Conservation (phyloP, 2,329 filamentous ascomycete species). For the Phaeosphaeria sp. region DNA sequence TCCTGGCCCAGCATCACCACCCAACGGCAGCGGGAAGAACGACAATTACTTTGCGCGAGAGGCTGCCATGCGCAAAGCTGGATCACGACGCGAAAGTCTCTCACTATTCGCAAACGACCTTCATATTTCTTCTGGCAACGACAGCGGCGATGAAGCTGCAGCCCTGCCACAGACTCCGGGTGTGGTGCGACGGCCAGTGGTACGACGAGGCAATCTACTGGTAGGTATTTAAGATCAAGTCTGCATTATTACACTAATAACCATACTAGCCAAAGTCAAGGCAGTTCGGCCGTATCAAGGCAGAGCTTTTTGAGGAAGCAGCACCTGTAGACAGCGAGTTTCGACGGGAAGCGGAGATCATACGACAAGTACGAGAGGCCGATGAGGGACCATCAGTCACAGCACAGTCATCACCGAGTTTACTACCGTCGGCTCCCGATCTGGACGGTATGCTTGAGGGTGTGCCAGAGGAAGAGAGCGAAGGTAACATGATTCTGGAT, state of each 20-base stretch:
- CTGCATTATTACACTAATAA: slow-evolving; percentile 13
- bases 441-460: slow-evolving; percentile 68
- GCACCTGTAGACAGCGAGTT: slow-evolving; percentile 88
- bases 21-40: slow-evolving; percentile 63
- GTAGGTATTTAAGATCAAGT: slow-evolving; percentile 59
- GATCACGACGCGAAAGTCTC: slow-evolving; percentile 81
- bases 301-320: slow-evolving; percentile 85
- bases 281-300: slow-evolving; percentile 90
- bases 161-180: slow-evolving; percentile 64
- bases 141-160: slow-evolving; percentile 74
- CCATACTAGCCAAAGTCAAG: slow-evolving; percentile 84
- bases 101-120: slow-evolving; percentile 90
- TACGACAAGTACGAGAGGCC: slow-evolving; percentile 91
- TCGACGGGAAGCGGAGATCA: slow-evolving; percentile 90
- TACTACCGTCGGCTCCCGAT: slow-evolving; percentile 64
- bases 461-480: slow-evolving; percentile 66
- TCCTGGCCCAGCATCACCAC: slow-evolving; percentile 78
- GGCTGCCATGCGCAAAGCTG: slow-evolving; percentile 54
- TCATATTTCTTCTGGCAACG: slow-evolving; percentile 78
- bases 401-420: slow-evolving; percentile 71
- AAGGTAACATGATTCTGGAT: slow-evolving; percentile 64
- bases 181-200: slow-evolving; percentile 83
- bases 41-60: slow-evolving; percentile 63
- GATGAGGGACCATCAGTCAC: slow-evolving; percentile 69
- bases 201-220: slow-evolving; percentile 84